A percentile compares a stretch with the other conserved stretches of the same genome.
Evolutionary conservation across 768 basidiomycete species (phyloP).

Genomic region (Symmetrospora coprosmae): DNA sequence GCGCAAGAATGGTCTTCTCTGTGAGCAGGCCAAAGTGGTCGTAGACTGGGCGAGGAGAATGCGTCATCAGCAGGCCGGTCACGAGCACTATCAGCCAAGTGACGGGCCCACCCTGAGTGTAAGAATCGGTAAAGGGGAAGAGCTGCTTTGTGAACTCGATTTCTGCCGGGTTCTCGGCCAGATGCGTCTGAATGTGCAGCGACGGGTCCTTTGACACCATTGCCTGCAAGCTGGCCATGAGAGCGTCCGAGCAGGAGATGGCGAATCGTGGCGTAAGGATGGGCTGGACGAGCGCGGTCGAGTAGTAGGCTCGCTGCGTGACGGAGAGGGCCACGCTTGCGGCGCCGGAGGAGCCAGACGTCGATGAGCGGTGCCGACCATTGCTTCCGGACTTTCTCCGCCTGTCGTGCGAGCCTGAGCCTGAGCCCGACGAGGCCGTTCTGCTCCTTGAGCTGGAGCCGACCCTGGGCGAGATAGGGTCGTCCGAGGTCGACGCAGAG

Average conservation of each 20-base stretch:
- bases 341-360: background rate
- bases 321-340: background rate
- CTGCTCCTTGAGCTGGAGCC: background rate
- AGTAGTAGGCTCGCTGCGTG: slow-evolving; percentile 28
- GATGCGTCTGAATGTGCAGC: slow-evolving; percentile 79
- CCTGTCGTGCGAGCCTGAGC: background rate
- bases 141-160: slow-evolving; percentile 51
- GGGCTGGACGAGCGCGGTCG: slow-evolving; percentile 57
- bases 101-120: slow-evolving; percentile 43
- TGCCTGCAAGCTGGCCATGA: slow-evolving; percentile 50
- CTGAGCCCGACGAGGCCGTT: background rate
- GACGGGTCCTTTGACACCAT: slow-evolving; percentile 48
- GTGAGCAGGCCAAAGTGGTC: slow-evolving; percentile 62
- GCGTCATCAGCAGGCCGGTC: background rate
- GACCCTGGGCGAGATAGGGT: background rate
- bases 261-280: slow-evolving; percentile 94
- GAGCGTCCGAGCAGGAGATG: slow-evolving; percentile 63
- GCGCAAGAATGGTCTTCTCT: slow-evolving; percentile 69
- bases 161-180: slow-evolving; percentile 69
- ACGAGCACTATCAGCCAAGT: background rate
- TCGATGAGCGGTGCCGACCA: background rate
- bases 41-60: slow-evolving; percentile 46
- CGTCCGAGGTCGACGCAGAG: background rate
- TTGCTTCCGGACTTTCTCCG: background rate
- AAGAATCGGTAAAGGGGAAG: slow-evolving; percentile 53